These are phyloP conservation scores for Scheffersomyces segobiensis DNA, from an alignment of 1,139 yeast species.

Conservation along the genomic window DNA sequence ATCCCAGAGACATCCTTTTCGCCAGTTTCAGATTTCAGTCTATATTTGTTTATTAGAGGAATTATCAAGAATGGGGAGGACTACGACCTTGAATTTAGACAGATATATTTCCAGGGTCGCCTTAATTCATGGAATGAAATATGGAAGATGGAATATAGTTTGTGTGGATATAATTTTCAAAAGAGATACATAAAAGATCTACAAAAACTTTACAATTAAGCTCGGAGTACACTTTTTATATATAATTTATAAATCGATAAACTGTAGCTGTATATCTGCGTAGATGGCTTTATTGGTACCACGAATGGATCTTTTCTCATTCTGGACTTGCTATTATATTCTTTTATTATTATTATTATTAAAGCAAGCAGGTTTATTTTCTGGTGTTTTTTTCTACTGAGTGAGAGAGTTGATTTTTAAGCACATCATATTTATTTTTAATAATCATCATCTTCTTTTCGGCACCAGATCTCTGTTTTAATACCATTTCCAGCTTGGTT, in stretches of 20 bases:
- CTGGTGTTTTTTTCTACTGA: not conserved
- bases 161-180: not conserved
- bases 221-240: not conserved
- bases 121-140: not conserved
- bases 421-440: not conserved
- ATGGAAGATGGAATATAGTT: not conserved
- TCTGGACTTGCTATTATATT: not conserved
- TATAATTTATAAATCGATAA: too few relatives aligned
- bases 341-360: too few relatives aligned
- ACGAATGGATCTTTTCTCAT: not conserved
- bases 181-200: not conserved
- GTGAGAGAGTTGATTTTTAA: not conserved
- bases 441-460: not conserved
- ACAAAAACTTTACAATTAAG: not conserved
- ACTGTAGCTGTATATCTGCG: not conserved
- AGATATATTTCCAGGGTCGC: too few relatives aligned
- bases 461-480: not conserved
- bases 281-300: not conserved
- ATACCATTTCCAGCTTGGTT: not conserved
- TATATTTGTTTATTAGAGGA: not conserved
- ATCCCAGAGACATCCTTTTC: not conserved
- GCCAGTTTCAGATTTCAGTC: not conserved
- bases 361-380: not conserved
- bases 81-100: not conserved
- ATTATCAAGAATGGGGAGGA: not conserved